Evolutionary conservation across 345 rosid genomes (phyloP).

Genomic region (Geranium rotundifolium): DNA sequence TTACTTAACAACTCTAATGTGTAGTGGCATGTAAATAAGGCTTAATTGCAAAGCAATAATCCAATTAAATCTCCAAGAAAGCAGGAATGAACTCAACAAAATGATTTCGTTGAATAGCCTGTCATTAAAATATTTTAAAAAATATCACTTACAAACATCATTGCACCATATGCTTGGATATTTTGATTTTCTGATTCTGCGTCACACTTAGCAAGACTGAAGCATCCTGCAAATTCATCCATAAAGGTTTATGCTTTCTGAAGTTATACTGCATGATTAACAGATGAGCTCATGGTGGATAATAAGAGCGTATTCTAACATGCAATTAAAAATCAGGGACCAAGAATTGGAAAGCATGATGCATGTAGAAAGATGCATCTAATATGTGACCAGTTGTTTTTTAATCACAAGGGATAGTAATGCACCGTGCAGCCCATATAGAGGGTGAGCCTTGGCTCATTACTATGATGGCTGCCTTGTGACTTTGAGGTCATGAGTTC

Average conservation of each 20-base stretch:
- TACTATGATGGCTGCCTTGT: background rate
- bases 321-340: background rate
- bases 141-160: slow-evolving; percentile 66
- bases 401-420: background rate
- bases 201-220: slow-evolving; percentile 64
- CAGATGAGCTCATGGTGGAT: background rate
- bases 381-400: background rate
- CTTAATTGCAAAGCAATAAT: background rate
- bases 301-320: background rate
- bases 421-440: no score
- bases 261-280: background rate
- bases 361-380: background rate
- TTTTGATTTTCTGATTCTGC: slow-evolving; percentile 74
- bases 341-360: background rate
- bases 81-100: background rate
- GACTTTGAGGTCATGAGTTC: background rate
- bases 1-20: background rate
- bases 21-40: background rate
- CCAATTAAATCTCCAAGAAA: background rate
- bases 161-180: slow-evolving; percentile 79
- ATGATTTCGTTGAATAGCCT: background rate
- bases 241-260: slow-evolving; percentile 6
- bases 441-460: background rate
- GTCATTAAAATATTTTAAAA: background rate
- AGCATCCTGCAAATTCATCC: slow-evolving; percentile 58